These are phyloP conservation scores for Cicer pinnatifidum DNA, from an alignment of 306 rosid genomes.

Conservation along the genomic window DNA sequence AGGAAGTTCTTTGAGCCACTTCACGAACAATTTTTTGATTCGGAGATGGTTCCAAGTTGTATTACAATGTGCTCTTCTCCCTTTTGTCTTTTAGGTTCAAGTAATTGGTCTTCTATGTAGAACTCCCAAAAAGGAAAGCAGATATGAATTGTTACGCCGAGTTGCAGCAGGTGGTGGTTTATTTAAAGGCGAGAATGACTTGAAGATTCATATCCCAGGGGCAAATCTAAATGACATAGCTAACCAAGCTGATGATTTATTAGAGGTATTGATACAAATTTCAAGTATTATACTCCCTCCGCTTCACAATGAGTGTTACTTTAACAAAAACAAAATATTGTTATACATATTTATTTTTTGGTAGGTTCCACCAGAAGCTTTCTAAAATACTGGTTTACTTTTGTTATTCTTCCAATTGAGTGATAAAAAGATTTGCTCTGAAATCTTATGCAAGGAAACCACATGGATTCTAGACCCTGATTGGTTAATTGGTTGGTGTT, in stretches of 20 bases:
- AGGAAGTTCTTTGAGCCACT: slow-evolving; percentile 47
- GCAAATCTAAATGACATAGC: slow-evolving; percentile 93
- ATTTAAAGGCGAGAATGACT: slow-evolving; percentile 66
- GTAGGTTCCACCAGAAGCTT: slow-evolving; percentile 5
- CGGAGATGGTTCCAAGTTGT: slow-evolving; percentile 12
- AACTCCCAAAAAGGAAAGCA: slow-evolving; percentile 86
- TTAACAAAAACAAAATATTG: no score
- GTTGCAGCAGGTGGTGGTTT: slow-evolving; percentile 94
- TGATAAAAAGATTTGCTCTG: slow-evolving; percentile 1
- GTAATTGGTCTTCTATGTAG: slow-evolving; percentile 91
- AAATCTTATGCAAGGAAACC: slow-evolving; percentile 12
- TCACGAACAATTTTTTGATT: slow-evolving; percentile 25
- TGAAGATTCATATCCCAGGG: slow-evolving; percentile 79
- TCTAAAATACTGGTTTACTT: neutral
- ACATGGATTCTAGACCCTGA: slow-evolving; percentile 14
- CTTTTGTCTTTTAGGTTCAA: slow-evolving; percentile 68
- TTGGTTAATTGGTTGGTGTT: slow-evolving; percentile 33
- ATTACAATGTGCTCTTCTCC: slow-evolving; percentile 14
- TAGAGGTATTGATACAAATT: slow-evolving; percentile 67
- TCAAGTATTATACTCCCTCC: neutral
- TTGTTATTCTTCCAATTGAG: slow-evolving; percentile 13
- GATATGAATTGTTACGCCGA: slow-evolving; percentile 84
- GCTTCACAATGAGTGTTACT: no score
- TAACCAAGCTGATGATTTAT: slow-evolving; percentile 92
- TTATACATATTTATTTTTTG: neutral